Percentiles rank a stretch among this genome's conserved stretches.
Conservation (phyloP, 257 asterid species). For the Solanum pinnatisectum region DNA sequence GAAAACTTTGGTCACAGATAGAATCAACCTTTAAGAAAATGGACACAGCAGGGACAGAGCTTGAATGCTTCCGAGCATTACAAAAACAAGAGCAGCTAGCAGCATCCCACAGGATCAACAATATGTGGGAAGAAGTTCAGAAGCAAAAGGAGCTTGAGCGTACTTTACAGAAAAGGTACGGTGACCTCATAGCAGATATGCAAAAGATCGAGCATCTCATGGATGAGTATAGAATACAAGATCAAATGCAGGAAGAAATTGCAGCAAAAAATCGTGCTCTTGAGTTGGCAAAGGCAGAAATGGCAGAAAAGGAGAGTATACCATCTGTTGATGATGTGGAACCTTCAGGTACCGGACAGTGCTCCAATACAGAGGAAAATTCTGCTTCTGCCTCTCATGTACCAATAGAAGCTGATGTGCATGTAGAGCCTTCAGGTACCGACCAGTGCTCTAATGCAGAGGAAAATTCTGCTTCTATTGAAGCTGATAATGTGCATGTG, state of each 20-base stretch:
- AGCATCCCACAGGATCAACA: conserved; percentile 66
- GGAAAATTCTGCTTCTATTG: background rate
- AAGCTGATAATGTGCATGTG: background rate
- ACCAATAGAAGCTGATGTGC: background rate
- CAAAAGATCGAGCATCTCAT: conserved; percentile 40
- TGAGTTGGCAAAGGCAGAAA: conserved; percentile 16
- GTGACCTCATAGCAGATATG: conserved; percentile 45
- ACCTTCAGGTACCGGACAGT: background rate
- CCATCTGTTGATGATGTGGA: background rate
- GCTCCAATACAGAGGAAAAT: background rate
- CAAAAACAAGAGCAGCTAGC: conserved; percentile 77
- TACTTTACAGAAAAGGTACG: conserved; percentile 57
- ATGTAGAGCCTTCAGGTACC: background rate
- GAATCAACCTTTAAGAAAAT: conserved; percentile 72
- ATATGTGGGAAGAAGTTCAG: conserved; percentile 96
- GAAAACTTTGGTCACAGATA: conserved; percentile 66
- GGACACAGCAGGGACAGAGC: conserved; percentile 88
- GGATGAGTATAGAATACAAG: conserved; percentile 38
- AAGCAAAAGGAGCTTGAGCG: conserved; percentile 91
- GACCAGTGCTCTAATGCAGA: background rate
- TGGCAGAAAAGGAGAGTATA: background rate
- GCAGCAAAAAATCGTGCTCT: conserved; percentile 19
- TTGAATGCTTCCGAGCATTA: conserved; percentile 73
- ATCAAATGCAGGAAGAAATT: conserved; percentile 36
- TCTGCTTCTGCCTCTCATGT: background rate